A percentile compares a stretch with the other conserved stretches of the same genome.
Conservation (phyloP, 2,329 filamentous ascomycete genomes). For the Penicillium digitatum region DNA sequence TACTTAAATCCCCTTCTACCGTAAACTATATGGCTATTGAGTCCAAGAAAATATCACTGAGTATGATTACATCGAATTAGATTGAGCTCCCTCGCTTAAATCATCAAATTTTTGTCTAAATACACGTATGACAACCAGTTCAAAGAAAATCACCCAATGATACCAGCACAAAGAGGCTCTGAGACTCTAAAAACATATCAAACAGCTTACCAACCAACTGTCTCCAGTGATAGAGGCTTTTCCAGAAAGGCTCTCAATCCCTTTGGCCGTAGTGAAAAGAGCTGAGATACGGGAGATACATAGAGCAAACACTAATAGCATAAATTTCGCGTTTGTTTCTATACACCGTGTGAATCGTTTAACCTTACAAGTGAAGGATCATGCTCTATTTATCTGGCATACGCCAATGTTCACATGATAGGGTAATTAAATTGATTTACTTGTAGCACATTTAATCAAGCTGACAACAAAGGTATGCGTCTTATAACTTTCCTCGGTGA, state of each 20-base stretch:
- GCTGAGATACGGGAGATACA: neutral
- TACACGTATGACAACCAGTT: neutral
- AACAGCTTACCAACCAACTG: neutral
- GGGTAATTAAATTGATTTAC: too few species aligned
- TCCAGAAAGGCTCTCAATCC: neutral
- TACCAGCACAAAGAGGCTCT: neutral
- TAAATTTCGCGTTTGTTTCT: neutral
- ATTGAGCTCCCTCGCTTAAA: neutral
- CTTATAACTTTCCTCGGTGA: too few species aligned
- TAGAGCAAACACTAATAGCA: neutral
- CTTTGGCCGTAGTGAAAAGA: neutral
- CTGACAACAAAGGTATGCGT: neutral
- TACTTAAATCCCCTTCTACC: neutral
- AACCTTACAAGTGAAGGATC: neutral
- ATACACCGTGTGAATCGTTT: neutral
- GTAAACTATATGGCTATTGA: neutral
- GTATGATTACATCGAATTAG: too few species aligned
- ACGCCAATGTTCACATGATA: neutral
- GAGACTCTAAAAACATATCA: neutral
- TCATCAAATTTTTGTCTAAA: neutral
- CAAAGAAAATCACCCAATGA: neutral
- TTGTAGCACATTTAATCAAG: neutral
- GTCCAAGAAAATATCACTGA: neutral
- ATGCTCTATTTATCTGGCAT: too few species aligned
- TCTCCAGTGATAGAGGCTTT: neutral